Conservation (phyloP, 2,329 filamentous ascomycete species). For the Cryphonectria carpinicola region DNA sequence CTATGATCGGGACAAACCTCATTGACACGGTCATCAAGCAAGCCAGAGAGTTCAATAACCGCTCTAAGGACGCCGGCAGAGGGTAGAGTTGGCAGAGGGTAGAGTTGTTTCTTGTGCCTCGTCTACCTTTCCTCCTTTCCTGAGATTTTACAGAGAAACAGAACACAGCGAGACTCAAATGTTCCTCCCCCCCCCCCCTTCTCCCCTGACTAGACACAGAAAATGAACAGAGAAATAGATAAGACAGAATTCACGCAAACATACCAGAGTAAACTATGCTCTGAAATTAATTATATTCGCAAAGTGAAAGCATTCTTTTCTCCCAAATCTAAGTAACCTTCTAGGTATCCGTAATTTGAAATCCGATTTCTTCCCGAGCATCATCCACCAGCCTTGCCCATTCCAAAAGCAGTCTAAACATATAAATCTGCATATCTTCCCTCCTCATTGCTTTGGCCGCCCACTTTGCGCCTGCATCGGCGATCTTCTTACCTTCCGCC, state of each 20-base stretch:
- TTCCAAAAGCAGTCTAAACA: slow-evolving; percentile 65
- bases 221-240: background rate
- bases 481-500: slow-evolving; percentile 8
- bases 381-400: slow-evolving; percentile 62
- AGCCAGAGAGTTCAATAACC: background rate
- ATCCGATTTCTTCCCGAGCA: slow-evolving; percentile 55
- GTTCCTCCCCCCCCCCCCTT: too few relatives aligned
- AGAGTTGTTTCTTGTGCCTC: background rate
- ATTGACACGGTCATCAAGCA: slow-evolving; percentile 14
- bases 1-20: slow-evolving; percentile 29
- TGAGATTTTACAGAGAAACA: background rate
- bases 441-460: slow-evolving; percentile 67
- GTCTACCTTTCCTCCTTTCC: background rate
- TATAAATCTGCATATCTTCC: slow-evolving; percentile 76
- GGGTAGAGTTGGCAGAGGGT: background rate
- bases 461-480: slow-evolving; percentile 42
- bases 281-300: too few relatives aligned
- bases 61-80: background rate
- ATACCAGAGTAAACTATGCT: too few relatives aligned
- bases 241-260: too few relatives aligned
- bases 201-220: background rate
- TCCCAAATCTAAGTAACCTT: background rate
- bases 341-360: background rate
- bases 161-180: too few relatives aligned
- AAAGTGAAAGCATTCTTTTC: background rate